phyloP scores from a whole-genome alignment of 2,329 filamentous ascomycete genomes.

The Dryadomyces quercus-mongolicae region DNA sequence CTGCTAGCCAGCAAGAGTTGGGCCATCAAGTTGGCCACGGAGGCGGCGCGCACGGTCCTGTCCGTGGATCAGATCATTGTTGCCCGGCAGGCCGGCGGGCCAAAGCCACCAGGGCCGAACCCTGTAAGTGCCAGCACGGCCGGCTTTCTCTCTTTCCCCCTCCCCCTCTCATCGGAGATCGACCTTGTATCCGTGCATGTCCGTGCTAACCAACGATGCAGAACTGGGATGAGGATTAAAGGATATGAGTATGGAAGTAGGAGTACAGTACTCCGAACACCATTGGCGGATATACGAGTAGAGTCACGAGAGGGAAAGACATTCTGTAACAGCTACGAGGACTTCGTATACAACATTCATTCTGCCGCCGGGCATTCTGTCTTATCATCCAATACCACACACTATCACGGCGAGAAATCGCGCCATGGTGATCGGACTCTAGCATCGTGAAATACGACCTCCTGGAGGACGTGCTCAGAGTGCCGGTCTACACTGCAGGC shows the following conservation, averaged over 20 bases:
- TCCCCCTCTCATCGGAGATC: not conserved
- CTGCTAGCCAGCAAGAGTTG: slow-evolving; percentile 85
- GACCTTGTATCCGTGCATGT: no score
- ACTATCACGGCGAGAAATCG: no score
- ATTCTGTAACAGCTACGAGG: no score
- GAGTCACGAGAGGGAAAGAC: no score
- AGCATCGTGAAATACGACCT: not conserved
- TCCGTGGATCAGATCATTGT: slow-evolving; percentile 99
- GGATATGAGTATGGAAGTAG: no score
- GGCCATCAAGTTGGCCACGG: slow-evolving; percentile 94
- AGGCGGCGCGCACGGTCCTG: slow-evolving; percentile 84
- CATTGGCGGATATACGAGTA: no score
- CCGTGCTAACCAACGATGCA: slow-evolving; percentile 12
- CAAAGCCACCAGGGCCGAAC: slow-evolving; percentile 92
- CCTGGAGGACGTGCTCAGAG: not conserved
- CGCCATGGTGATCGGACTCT: not conserved
- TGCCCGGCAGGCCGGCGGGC: slow-evolving; percentile 89
- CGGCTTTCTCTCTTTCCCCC: slow-evolving; percentile 17
- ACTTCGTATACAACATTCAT: no score
- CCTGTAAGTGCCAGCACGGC: slow-evolving; percentile 42
- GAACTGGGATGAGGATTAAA: slow-evolving; percentile 53
- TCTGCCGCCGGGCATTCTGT: no score
- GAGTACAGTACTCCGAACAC: no score
- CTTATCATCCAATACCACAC: no score
- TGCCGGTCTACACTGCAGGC: not conserved